A percentile compares a stretch with the other conserved stretches of the same genome.
Conservation (phyloP, 495 filamentous ascomycete species). For the Usnea hakonensis region DNA sequence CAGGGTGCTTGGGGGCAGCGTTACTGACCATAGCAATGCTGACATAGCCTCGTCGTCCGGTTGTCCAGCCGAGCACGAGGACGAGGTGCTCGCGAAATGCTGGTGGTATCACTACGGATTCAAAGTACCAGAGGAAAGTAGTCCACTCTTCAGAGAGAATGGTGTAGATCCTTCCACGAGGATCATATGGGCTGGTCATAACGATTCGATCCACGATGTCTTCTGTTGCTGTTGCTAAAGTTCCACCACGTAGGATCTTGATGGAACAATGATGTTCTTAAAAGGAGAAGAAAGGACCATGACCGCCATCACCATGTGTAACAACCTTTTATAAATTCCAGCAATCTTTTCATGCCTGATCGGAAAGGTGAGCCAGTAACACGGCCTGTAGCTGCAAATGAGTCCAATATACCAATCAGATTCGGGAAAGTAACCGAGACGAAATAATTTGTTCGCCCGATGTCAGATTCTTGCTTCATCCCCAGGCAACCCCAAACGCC, state of each 20-base stretch:
- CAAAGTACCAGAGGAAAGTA: not conserved
- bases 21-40: conserved; percentile 6
- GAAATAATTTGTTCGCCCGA: not conserved
- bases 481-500: not conserved
- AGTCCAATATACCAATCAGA: not conserved
- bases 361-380: not conserved
- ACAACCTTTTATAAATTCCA: no score
- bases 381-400: not conserved
- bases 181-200: not conserved
- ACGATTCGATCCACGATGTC: not conserved
- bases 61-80: conserved; percentile 5
- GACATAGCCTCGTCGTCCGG: conserved; percentile 4
- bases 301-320: not conserved
- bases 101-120: not conserved
- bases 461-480: not conserved
- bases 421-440: not conserved
- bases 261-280: not conserved
- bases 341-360: not conserved
- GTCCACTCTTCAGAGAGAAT: not conserved
- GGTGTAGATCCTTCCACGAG: conserved; percentile 1
- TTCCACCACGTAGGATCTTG: no score
- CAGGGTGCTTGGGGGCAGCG: not conserved
- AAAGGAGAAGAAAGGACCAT: not conserved
- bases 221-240: no score
- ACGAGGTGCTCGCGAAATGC: not conserved